A percentile compares a stretch with the other conserved stretches of the same genome.
Evolutionary conservation across 805 yeast species (phyloP).

Genomic region (Metahyphopichia silvanorum): DNA sequence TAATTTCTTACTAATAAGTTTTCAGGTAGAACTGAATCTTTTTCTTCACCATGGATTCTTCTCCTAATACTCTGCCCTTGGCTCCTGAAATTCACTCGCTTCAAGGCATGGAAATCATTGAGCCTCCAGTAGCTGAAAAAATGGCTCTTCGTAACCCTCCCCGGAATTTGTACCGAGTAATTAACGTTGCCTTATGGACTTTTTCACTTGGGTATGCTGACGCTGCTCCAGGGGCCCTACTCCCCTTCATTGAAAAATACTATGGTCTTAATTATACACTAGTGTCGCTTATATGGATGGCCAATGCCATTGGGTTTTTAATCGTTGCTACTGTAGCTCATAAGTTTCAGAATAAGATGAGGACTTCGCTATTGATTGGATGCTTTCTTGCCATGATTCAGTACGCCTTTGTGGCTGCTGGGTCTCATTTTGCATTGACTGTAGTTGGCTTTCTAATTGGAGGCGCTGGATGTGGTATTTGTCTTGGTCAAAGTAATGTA

Average conservation of each 20-base stretch:
- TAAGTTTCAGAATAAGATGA: constrained; percentile 40
- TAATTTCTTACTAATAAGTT: no score
- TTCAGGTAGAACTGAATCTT: no score
- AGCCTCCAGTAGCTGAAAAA: no score
- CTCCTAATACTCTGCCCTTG: no score
- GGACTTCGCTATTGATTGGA: constrained; percentile 39
- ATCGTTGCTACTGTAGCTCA: constrained; percentile 49
- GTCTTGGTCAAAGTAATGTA: constrained; percentile 49
- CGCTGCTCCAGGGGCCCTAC: constrained; percentile 59
- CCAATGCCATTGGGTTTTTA: constrained; percentile 56
- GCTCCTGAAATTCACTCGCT: no score
- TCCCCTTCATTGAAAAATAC: constrained; percentile 50
- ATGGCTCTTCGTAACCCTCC: constrained; percentile 45
- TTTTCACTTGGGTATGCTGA: constrained; percentile 46
- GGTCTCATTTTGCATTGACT: constrained; percentile 46
- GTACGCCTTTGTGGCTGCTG: constrained; percentile 46
- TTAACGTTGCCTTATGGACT: constrained; percentile 39
- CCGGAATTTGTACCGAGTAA: constrained; percentile 39
- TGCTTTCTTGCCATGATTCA: constrained; percentile 29
- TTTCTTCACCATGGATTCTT: no score
- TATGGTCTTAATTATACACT: constrained; percentile 48
- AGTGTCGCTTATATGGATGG: constrained; percentile 58
- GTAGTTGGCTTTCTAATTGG: constrained; percentile 53
- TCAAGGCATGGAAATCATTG: no score
- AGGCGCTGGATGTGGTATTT: constrained; percentile 54